Evolutionary conservation across 1,284 basidiomycete species (phyloP), one percentile per base, ranked within the genome.

Genomic region (Apiotrichum montevideense): DNA sequence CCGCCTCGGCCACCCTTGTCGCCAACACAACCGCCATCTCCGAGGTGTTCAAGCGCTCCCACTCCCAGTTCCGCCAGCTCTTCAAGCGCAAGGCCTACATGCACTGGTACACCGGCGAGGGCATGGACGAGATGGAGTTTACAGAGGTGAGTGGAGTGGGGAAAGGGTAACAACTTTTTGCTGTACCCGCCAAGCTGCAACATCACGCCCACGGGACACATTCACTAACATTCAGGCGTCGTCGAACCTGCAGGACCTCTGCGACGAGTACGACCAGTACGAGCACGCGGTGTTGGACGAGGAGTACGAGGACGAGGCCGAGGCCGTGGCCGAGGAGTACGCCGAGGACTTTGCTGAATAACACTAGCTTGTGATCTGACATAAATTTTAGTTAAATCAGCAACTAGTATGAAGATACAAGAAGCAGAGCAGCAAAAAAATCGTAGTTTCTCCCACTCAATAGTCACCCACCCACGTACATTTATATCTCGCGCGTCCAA

Each of bases 61-160:
- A 88, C 57, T 75, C 80, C n/a, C 81, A 93, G 84, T 94, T 92
- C 78, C 62, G 66, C 40, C 54, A 58, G 78, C 83, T 97, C 64
- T 96, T 97, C 88, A 92, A 93, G 82, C 91, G 90, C 46, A 80
- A 82, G 52, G 91, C 92, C 3, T 95, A 88, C 81, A 77, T 92
- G 57, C 90, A 95, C 74, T 93, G 90, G 71, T 93, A 92, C 76
- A 88, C 86, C 15, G 87, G 85, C 32, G 90, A 93, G 74, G 91
- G 91, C 54, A 92, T 92, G 91, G 89, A 91, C 72, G 75, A 84
- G 50, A 87, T 93, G 87, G 92, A 95, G 76, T 94, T 96, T 76
- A 85, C 88, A 1, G 91, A 95, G 57, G 73, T 73, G 9, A 9
- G 45, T 46, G 6, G 41, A 39, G 37, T 39, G 37, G 37, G 13